phyloP scores from a whole-genome alignment of 441 rosid genomes.

The Pelargonium cotyledonis region DNA sequence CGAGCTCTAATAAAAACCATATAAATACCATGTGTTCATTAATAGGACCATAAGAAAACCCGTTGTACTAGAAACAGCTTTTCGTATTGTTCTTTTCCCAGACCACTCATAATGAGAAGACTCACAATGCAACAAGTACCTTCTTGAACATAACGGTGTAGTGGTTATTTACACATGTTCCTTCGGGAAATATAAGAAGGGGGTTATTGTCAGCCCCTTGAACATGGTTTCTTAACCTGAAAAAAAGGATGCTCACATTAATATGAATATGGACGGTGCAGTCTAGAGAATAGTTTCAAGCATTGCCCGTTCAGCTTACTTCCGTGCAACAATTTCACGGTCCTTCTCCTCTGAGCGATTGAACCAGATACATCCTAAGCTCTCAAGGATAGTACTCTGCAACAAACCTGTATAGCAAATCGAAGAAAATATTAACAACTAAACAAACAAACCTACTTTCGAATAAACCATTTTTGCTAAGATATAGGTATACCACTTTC shows the following conservation, averaged over 20 bases:
- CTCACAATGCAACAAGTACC: constrained; percentile 33
- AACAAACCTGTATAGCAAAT: constrained; percentile 50
- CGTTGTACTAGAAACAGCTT: background rate
- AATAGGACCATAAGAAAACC: background rate
- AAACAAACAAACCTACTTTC: too few species aligned
- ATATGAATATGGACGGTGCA: constrained; percentile 15
- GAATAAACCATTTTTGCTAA: too few species aligned
- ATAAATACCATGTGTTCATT: background rate
- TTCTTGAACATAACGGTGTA: constrained; percentile 96
- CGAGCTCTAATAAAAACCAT: too few species aligned
- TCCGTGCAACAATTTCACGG: constrained; percentile 88
- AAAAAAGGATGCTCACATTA: constrained; percentile 18
- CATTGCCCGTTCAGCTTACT: constrained; percentile 39
- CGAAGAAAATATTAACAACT: background rate
- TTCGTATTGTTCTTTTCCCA: background rate
- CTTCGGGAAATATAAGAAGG: constrained; percentile 97
- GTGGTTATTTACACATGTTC: constrained; percentile 92
- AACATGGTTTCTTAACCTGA: constrained; percentile 88
- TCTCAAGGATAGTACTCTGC: constrained; percentile 94
- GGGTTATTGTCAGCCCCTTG: constrained; percentile 88
- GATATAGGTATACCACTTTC: too few species aligned
- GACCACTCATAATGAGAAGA: background rate
- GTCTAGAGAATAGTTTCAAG: background rate
- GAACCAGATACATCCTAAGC: constrained; percentile 97
- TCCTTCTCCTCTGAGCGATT: constrained; percentile 89